Base-by-base conservation (phyloP, 2,329 filamentous ascomycete species). In the Fusarium udum region DNA sequence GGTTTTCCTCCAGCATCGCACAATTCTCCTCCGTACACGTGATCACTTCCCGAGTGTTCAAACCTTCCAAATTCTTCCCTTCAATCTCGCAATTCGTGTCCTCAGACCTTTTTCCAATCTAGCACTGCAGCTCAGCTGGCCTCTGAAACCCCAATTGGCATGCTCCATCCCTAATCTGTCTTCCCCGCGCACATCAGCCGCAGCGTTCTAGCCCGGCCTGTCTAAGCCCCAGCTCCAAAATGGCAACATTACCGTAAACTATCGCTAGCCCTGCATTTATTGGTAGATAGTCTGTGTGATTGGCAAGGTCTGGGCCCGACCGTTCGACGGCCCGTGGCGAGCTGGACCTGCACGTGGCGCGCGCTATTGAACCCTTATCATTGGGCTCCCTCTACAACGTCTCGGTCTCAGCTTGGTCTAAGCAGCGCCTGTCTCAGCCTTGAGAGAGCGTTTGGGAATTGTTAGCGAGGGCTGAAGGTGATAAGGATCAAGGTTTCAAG, bases 261-360 rank as follows among this genome's bases (percentile, higher is more conserved):
- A 39, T 37, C 14, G 16, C 24, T 39, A 28, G 34, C 6, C 32
- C 51, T 53, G 55, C 40, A 36, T 28, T 34, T 39, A 60, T 60
- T 60, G 57, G 57, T 24, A 53, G 26, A 53, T 60, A 58, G 42
- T 58, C 22, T 51, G 20, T 31, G 32, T 32, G 45, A 53, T 39
- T 60, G 26, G 34, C 22, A 34, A 28, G 48, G 57, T 53, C 57
- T 60, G 24, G 57, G 37, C 57, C 34, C 26, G 8, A 32, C 57
- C 26, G 57, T 36, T 52, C 49, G 6, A 6, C 57, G 45, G 45
- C 45, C 57, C 57, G 43, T 60, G 57, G 57, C 57, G 45, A 53
- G 57, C 57, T 60, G 57, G 48, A 39, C 34, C 26, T 14, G 40
- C 43, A 32, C 24, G 57, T 60, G 57, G 57, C 57, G 57, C 22